Percentiles rank a stretch among this genome's conserved stretches.
Evolutionary conservation across 768 basidiomycete genomes (phyloP).

Genomic region (Lactarius vividus): DNA sequence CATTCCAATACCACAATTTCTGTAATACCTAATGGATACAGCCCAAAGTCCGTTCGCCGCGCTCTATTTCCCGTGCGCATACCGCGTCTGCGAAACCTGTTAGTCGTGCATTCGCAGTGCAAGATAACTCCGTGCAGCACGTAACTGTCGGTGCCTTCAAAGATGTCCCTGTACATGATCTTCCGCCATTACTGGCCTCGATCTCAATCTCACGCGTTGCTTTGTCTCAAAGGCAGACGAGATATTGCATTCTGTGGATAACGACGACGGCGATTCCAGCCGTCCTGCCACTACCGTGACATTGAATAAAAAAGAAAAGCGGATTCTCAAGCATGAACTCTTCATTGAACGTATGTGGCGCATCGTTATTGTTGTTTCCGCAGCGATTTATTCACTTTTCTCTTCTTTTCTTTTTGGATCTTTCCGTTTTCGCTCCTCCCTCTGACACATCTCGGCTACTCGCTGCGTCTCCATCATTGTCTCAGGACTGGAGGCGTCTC

Average conservation of each 20-base stretch:
- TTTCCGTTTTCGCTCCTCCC: neutral
- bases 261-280: slow-evolving; percentile 29
- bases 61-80: slow-evolving; percentile 47
- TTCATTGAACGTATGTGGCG: slow-evolving; percentile 58
- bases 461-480: neutral
- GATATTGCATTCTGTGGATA: slow-evolving; percentile 41
- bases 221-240: slow-evolving; percentile 41
- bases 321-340: slow-evolving; percentile 59
- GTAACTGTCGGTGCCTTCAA: slow-evolving; percentile 44
- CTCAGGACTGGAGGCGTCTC: slow-evolving; percentile 49
- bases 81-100: slow-evolving; percentile 44
- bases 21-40: slow-evolving; percentile 7
- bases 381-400: neutral
- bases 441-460: slow-evolving; percentile 4
- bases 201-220: slow-evolving; percentile 19
- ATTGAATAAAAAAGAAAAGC: slow-evolving; percentile 65
- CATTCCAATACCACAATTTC: neutral
- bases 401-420: neutral
- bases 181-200: neutral
- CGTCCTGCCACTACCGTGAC: slow-evolving; percentile 14
- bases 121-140: slow-evolving; percentile 48
- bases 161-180: slow-evolving; percentile 41
- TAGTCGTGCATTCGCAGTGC: slow-evolving; percentile 50
- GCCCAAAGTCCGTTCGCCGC: slow-evolving; percentile 42
- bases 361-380: neutral